Percentiles rank a stretch among this genome's conserved stretches.
Conservation (phyloP, 2,329 filamentous ascomycete species). For the Fusarium liriodendri region DNA sequence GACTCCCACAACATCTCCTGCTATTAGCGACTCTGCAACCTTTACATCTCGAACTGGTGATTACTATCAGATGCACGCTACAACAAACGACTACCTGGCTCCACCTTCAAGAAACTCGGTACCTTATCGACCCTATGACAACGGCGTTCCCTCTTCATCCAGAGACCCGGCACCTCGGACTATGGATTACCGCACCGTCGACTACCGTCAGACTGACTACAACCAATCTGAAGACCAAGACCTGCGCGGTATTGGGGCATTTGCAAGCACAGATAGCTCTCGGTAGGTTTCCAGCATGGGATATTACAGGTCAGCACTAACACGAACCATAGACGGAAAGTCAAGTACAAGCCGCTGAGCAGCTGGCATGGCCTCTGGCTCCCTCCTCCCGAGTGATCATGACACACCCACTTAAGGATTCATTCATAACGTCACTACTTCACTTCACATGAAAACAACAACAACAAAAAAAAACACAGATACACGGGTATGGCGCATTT, state of each 20-base stretch:
- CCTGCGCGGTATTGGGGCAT: constrained; percentile 38
- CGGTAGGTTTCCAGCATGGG: constrained; percentile 6
- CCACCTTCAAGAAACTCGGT: constrained; percentile 23
- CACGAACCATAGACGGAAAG: constrained; percentile 26
- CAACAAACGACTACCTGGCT: constrained; percentile 27
- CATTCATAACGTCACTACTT: background rate
- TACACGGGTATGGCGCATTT: constrained; percentile 3
- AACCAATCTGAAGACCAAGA: constrained; percentile 33
- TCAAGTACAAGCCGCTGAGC: constrained; percentile 44
- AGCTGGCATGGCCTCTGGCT: constrained; percentile 45
- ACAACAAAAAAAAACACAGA: background rate
- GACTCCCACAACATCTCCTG: constrained; percentile 41
- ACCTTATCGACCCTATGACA: constrained; percentile 7
- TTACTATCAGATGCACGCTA: constrained; percentile 21
- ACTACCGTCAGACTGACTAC: constrained; percentile 25
- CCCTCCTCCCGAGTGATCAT: constrained; percentile 30
- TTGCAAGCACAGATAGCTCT: constrained; percentile 34
- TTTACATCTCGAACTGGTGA: constrained; percentile 31
- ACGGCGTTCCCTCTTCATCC: constrained; percentile 18
- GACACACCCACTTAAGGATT: background rate
- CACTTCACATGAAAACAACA: background rate
- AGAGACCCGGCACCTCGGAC: constrained; percentile 23
- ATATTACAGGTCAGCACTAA: background rate
- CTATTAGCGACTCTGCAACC: constrained; percentile 42
- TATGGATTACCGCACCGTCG: constrained; percentile 18